Evolutionary conservation across 176 grass and related monocot genomes (phyloP).

Genomic region (Otatea glauca): DNA sequence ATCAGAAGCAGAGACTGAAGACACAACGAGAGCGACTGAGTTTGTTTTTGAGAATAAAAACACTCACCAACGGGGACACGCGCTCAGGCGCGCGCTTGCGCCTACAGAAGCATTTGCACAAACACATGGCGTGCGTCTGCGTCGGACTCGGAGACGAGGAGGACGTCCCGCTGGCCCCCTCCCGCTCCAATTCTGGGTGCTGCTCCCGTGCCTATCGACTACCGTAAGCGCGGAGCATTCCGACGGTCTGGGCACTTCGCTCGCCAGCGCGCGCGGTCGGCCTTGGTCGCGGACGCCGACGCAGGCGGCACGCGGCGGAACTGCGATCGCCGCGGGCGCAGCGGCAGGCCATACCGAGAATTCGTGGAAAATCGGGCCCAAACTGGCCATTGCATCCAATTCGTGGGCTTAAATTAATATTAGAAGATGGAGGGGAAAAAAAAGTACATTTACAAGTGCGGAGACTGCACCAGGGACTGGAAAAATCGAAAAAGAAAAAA

Average conservation of each 20-base stretch:
- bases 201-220: no score
- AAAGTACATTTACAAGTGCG: no score
- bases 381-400: neutral
- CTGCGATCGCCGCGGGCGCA: neutral
- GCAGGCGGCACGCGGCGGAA: neutral
- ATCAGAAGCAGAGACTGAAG: no score
- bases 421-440: no score
- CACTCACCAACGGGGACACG: neutral
- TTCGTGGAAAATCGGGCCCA: neutral
- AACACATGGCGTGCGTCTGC: slow-evolving; percentile 2
- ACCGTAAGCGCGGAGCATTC: no score
- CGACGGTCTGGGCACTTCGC: neutral
- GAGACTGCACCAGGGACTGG: no score
- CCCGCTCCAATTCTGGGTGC: neutral
- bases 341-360: neutral
- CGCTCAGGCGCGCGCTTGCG: neutral
- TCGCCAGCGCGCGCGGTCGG: neutral
- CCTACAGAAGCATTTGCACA: slow-evolving; percentile 31
- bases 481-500: no score
- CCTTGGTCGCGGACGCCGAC: neutral
- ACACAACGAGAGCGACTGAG: neutral
- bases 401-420: no score
- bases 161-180: neutral
- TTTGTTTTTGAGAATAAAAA: neutral
- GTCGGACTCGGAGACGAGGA: neutral